Evolutionary conservation across 1,284 basidiomycete species (phyloP).

Genomic region (Rugosomyces carneus): DNA sequence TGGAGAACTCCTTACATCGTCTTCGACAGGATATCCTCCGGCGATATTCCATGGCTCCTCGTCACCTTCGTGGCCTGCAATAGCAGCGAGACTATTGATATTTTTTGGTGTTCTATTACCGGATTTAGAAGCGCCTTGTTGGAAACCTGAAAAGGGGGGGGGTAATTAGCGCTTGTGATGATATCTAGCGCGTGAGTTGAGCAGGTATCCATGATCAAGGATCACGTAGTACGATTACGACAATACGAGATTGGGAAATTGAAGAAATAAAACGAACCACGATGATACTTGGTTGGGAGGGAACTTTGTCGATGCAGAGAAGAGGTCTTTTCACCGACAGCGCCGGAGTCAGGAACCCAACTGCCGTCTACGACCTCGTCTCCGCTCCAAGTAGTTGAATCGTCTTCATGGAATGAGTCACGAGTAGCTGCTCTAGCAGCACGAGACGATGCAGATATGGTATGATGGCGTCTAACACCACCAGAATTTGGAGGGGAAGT

Average conservation of each 20-base stretch:
- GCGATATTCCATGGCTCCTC: conserved; percentile 75
- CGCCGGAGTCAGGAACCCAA: conserved; percentile 60
- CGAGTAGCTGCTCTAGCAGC: conserved; percentile 53
- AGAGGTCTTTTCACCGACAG: conserved; percentile 73
- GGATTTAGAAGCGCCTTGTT: conserved; percentile 45
- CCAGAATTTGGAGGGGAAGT: conserved; percentile 39
- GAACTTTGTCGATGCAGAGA: conserved; percentile 71
- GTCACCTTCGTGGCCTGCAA: conserved; percentile 77
- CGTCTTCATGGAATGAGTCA: conserved; percentile 62
- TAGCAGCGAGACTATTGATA: conserved; percentile 75
- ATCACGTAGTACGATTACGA: conserved; percentile 20
- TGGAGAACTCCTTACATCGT: conserved; percentile 37
- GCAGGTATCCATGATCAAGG: conserved; percentile 17
- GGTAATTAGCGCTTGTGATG: no score
- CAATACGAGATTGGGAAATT: conserved; percentile 8
- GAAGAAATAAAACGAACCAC: conserved; percentile 41
- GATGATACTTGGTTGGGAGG: conserved; percentile 73
- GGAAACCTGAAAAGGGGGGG: conserved; percentile 23
- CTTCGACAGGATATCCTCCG: conserved; percentile 45
- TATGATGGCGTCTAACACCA: conserved; percentile 70
- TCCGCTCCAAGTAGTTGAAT: conserved; percentile 48
- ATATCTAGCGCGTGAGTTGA: conserved; percentile 10
- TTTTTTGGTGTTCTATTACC: conserved; percentile 64
- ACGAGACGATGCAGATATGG: conserved; percentile 72
- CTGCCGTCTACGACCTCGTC: conserved; percentile 74